Evolutionary conservation across 495 filamentous ascomycete species (phyloP).

Genomic region (Penicillium longicatenatum): DNA sequence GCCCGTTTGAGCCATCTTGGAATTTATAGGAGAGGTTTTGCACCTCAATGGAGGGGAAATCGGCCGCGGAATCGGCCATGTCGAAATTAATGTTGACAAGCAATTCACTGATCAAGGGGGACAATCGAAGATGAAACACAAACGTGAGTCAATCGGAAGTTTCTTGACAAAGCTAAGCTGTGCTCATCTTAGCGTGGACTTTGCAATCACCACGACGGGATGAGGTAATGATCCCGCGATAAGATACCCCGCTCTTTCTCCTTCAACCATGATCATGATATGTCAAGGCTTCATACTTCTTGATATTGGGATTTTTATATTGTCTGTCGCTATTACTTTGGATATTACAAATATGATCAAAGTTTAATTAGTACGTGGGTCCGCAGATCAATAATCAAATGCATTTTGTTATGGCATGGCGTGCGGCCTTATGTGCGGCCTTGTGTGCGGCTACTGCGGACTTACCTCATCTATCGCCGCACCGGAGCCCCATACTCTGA

Average conservation of each 20-base stretch:
- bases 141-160: conserved; percentile 6
- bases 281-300: too few relatives aligned
- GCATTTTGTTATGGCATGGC: too few relatives aligned
- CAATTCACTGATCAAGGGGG: not conserved
- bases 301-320: too few relatives aligned
- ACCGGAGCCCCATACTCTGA: not conserved
- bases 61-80: conserved; percentile 22
- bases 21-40: conserved; percentile 84
- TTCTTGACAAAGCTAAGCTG: conserved; percentile 2
- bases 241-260: not conserved
- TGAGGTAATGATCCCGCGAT: conserved; percentile 22
- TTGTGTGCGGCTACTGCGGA: conserved; percentile 32
- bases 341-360: too few relatives aligned
- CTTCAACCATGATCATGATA: not conserved
- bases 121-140: not conserved
- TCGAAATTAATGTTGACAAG: not conserved
- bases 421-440: too few relatives aligned
- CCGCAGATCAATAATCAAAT: too few relatives aligned
- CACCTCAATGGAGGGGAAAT: conserved; percentile 63
- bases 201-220: conserved; percentile 10
- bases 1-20: conserved; percentile 73
- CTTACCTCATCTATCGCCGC: conserved; percentile 16
- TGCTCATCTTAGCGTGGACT: conserved; percentile 5
- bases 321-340: too few relatives aligned
- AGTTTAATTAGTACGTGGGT: too few relatives aligned